These are phyloP conservation scores for Penicillium verrucosum DNA, from an alignment of 2,329 filamentous ascomycete genomes.

Conservation along the genomic window DNA sequence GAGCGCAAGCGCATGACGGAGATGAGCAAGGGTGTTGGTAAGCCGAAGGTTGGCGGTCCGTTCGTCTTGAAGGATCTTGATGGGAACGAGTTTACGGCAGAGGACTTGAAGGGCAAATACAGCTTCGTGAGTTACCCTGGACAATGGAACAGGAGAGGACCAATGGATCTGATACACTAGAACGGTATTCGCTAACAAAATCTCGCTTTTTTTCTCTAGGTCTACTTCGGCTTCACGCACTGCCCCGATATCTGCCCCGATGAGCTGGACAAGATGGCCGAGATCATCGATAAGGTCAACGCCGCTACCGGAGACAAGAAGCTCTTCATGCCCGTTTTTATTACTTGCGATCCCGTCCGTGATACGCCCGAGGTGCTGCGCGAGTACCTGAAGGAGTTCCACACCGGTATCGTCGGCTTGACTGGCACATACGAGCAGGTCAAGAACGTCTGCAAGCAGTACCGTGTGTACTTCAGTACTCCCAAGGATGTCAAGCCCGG, in stretches of 20 bases:
- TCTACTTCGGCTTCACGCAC: slow-evolving; percentile 98
- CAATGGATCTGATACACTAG: background rate
- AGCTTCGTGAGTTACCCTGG: slow-evolving; percentile 41
- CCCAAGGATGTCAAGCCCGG: slow-evolving; percentile 83
- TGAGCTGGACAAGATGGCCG: slow-evolving; percentile 98
- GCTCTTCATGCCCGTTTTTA: slow-evolving; percentile 74
- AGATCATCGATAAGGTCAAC: slow-evolving; percentile 73
- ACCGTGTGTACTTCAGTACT: slow-evolving; percentile 95
- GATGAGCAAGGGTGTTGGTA: slow-evolving; percentile 86
- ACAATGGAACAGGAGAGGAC: too few species aligned
- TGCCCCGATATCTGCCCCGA: slow-evolving; percentile 99
- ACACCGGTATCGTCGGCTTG: slow-evolving; percentile 77
- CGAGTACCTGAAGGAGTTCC: slow-evolving; percentile 86
- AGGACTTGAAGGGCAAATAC: slow-evolving; percentile 84
- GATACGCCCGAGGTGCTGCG: slow-evolving; percentile 83
- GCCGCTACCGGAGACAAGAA: slow-evolving; percentile 37
- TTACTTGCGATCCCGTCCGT: slow-evolving; percentile 90
- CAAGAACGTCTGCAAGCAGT: slow-evolving; percentile 91
- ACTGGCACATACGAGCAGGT: slow-evolving; percentile 93
- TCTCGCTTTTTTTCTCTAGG: slow-evolving; percentile 46
- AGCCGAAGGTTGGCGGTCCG: slow-evolving; percentile 85
- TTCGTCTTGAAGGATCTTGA: slow-evolving; percentile 82
- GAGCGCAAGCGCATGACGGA: slow-evolving; percentile 85
- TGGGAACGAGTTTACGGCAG: slow-evolving; percentile 71
- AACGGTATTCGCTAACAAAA: slow-evolving; percentile 2